These are phyloP conservation scores for Tricholoma sp. DNA, from an alignment of 768 basidiomycete species.

Conservation along the genomic window DNA sequence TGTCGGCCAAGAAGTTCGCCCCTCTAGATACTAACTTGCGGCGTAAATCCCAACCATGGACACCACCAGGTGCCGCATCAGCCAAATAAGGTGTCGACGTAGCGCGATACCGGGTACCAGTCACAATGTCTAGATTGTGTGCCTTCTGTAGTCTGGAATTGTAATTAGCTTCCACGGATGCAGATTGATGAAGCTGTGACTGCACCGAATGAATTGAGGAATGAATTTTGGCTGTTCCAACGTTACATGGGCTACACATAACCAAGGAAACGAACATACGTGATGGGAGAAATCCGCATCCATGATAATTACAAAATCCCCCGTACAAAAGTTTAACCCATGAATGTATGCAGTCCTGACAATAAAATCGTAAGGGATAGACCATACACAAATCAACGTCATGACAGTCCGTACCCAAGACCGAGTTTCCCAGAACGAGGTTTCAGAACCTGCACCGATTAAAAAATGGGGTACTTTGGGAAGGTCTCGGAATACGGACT, in stretches of 20 bases:
- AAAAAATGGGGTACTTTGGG: neutral
- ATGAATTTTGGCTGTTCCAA: conserved; percentile 82
- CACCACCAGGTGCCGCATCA: conserved; percentile 72
- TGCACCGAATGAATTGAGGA: conserved; percentile 82
- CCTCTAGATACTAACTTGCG: conserved; percentile 85
- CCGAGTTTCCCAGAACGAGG: conserved; percentile 90
- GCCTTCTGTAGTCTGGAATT: conserved; percentile 65
- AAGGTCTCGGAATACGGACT: conserved; percentile 32
- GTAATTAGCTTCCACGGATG: neutral
- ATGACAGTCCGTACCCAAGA: conserved; percentile 55
- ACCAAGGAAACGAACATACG: conserved; percentile 37
- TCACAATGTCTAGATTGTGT: conserved; percentile 90
- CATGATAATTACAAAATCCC: conserved; percentile 96
- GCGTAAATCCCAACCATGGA: conserved; percentile 90
- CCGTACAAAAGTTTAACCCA: conserved; percentile 83
- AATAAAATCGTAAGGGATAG: neutral
- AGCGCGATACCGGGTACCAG: conserved; percentile 82
- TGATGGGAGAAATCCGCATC: conserved; percentile 97
- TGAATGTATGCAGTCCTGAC: conserved; percentile 88
- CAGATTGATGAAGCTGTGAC: neutral
- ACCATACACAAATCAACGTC: neutral
- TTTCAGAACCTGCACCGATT: conserved; percentile 55
- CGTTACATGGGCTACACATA: neutral
- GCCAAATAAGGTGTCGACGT: conserved; percentile 50
- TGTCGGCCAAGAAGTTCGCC: conserved; percentile 87